Evolutionary conservation across 2,329 filamentous ascomycete species (phyloP).

Genomic region (Hypoxylon sp.): DNA sequence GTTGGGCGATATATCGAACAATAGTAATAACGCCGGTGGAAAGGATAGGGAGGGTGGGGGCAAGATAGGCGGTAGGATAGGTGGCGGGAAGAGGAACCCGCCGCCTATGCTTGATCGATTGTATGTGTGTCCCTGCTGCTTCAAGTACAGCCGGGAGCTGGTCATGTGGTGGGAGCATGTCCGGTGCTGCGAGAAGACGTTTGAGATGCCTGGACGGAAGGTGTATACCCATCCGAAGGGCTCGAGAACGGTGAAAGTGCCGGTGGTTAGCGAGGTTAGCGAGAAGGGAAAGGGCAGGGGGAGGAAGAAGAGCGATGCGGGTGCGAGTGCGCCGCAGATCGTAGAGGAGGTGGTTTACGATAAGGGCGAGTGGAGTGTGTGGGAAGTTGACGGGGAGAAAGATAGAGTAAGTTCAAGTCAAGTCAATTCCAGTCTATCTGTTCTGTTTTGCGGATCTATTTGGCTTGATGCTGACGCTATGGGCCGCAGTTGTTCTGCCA

Average conservation of each 20-base stretch:
- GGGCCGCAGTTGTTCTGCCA: slow-evolving; percentile 82
- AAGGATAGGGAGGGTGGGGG: slow-evolving; percentile 47
- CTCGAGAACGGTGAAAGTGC: slow-evolving; percentile 57
- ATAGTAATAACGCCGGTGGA: slow-evolving; percentile 29
- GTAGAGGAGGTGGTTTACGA: slow-evolving; percentile 63
- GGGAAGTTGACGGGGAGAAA: slow-evolving; percentile 92
- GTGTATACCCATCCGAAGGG: slow-evolving; percentile 77
- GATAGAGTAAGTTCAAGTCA: slow-evolving; percentile 75
- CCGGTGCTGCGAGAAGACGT: slow-evolving; percentile 67
- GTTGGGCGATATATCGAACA: slow-evolving; percentile 64
- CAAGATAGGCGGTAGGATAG: slow-evolving; percentile 56
- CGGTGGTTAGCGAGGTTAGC: slow-evolving; percentile 43
- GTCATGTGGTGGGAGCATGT: slow-evolving; percentile 72
- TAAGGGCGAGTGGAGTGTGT: slow-evolving; percentile 85
- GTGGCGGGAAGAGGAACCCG: slow-evolving; percentile 53
- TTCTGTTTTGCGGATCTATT: background rate
- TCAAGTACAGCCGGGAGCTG: slow-evolving; percentile 84
- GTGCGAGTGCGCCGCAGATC: slow-evolving; percentile 51
- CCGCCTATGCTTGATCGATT: slow-evolving; percentile 73
- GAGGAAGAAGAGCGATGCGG: slow-evolving; percentile 45
- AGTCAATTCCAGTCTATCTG: slow-evolving; percentile 7
- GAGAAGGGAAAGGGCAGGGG: slow-evolving; percentile 58
- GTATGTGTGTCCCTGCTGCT: slow-evolving; percentile 93
- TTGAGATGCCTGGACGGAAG: slow-evolving; percentile 74
- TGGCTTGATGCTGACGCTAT: slow-evolving; percentile 16